Conservation (phyloP, 2,329 filamentous ascomycete genomes). For the Aspergillus brunneoviolaceus region DNA sequence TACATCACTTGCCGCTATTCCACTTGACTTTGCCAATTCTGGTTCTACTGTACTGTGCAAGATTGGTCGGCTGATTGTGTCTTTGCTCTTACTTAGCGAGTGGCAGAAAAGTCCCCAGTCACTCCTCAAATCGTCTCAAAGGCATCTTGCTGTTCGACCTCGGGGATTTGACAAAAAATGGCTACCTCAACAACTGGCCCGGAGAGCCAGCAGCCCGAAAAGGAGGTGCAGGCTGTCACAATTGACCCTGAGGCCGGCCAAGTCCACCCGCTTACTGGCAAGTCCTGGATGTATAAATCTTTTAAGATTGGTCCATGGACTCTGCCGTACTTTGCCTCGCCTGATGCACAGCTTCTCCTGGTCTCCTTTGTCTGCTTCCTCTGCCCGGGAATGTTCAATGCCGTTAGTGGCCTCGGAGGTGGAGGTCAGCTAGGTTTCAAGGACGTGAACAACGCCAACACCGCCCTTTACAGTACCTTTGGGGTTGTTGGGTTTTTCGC, state of each 20-base stretch:
- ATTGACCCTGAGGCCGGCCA: slow-evolving; percentile 26
- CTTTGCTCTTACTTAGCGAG: background rate
- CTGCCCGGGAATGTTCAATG: slow-evolving; percentile 73
- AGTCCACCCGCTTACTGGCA: slow-evolving; percentile 29
- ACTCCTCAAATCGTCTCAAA: background rate
- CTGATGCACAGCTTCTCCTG: slow-evolving; percentile 68
- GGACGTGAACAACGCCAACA: slow-evolving; percentile 66
- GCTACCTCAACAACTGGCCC: slow-evolving; percentile 12
- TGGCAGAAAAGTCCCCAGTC: background rate
- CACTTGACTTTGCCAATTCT: background rate
- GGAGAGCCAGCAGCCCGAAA: slow-evolving; percentile 15
- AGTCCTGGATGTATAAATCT: slow-evolving; percentile 66
- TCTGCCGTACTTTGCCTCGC: slow-evolving; percentile 70
- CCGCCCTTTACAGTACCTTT: slow-evolving; percentile 71
- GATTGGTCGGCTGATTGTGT: background rate
- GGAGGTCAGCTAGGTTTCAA: slow-evolving; percentile 59
- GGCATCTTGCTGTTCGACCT: background rate
- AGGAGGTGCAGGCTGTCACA: slow-evolving; percentile 16
- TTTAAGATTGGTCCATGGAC: slow-evolving; percentile 55
- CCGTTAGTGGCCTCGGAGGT: slow-evolving; percentile 64
- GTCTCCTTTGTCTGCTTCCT: slow-evolving; percentile 70
- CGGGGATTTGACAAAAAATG: slow-evolving; percentile 4
- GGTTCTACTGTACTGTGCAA: background rate
- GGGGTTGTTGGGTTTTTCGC: slow-evolving; percentile 64
- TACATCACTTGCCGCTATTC: background rate